Evolutionary conservation across 169 alveolate genomes (phyloP), one percentile per base, ranked within the genome.

Genomic region (Plasmodium falciparum): DNA sequence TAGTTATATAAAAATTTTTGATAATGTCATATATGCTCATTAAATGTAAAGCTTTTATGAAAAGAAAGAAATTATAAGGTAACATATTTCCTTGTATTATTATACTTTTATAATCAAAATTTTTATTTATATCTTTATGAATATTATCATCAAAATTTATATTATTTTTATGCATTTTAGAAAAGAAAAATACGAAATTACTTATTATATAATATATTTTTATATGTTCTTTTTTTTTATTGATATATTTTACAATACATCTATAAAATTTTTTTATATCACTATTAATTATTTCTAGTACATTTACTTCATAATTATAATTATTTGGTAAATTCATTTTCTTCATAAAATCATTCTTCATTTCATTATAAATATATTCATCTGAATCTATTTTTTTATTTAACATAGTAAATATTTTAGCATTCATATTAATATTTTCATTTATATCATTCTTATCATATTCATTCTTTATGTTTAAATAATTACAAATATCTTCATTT

Each of bases 261-360:
- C 86, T 49, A 29, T 83, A 83, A 62, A 83, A 83, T 56, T 54
- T 54, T 15, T 83, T 83, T 1, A 83, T 76, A 58, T 71, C 83
- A 5, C 50, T 70, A 13, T 70, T 61, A 62, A 26, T 43, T 29
- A 83, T 83, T 26, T 83, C 69, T n/a, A 83, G 17, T 43, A 73
- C 73, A 83, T 83, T 67, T 26, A 83, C 86, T 6, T 83, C 91
- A 29, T 83, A 83, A 50, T 59, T 83, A 47, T 29, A 83, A 56
- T 83, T 83, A 47, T 83, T 83, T 0, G 91, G 91, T 5, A 83
- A 62, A 49, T 83, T 83, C 45, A 83, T 83, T 83, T 83, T 85
- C 20, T 83, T 83, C 91, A 83, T 83, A 62, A 83, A 83, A 73
- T 83, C 91, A 1, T 63, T 50, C 15, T 83, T 83, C 45, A 83